Conservation (phyloP, 2,329 filamentous ascomycete species). For the Colletotrichum shisoi region DNA sequence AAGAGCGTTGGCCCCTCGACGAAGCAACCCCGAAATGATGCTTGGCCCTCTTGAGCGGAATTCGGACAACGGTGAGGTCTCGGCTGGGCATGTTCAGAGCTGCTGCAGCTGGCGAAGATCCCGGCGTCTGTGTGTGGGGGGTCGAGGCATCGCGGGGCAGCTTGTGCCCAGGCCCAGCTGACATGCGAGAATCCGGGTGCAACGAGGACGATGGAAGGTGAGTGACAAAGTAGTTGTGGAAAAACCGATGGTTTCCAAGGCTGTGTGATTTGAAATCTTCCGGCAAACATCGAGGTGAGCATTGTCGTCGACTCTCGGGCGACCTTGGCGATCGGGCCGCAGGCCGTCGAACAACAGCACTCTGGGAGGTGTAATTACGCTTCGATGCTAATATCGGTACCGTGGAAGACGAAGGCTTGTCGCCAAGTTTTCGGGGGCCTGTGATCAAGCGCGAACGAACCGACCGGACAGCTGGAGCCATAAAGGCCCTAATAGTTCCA, state of each 20-base stretch:
- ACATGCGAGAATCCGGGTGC: constrained; percentile 79
- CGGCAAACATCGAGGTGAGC: background rate
- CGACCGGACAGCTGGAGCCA: background rate
- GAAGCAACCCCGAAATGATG: constrained; percentile 89
- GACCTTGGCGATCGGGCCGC: background rate
- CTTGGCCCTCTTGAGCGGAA: constrained; percentile 90
- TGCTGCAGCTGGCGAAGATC: constrained; percentile 65
- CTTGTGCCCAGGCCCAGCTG: constrained; percentile 76
- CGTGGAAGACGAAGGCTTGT: background rate
- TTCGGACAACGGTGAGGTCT: constrained; percentile 92
- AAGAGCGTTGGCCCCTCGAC: constrained; percentile 80
- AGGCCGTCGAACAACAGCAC: background rate
- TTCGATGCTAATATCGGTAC: background rate
- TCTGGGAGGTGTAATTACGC: constrained; percentile 4
- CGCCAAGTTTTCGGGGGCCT: background rate
- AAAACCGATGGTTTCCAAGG: constrained; percentile 57
- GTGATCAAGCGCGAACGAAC: background rate
- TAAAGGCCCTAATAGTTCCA: constrained; percentile 4
- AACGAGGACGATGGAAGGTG: constrained; percentile 92
- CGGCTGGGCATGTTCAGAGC: constrained; percentile 68
- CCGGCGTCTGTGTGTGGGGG: constrained; percentile 70
- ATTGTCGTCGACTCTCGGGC: background rate
- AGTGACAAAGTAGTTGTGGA: constrained; percentile 98
- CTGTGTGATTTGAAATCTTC: background rate
- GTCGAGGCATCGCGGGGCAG: constrained; percentile 84